phyloP scores from a whole-genome alignment of 2,329 filamentous ascomycete genomes.

The Corniculantispora saksenae region DNA sequence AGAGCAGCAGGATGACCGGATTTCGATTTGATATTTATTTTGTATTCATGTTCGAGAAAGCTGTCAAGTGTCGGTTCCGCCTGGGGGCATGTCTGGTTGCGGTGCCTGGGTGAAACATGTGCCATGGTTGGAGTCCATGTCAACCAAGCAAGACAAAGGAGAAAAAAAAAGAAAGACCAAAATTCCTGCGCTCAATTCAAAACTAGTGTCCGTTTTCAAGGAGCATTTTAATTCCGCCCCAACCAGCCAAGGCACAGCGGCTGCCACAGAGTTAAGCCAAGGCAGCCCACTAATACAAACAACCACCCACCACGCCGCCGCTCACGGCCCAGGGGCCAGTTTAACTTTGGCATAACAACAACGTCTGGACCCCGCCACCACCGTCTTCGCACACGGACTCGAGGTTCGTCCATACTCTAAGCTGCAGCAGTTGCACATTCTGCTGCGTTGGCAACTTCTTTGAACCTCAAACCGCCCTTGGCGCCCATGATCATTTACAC shows the following conservation, averaged over 20 bases:
- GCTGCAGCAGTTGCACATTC: background rate
- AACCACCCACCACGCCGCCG: background rate
- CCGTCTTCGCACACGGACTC: background rate
- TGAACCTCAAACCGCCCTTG: background rate
- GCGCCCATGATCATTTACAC: conserved; percentile 11
- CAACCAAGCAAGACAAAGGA: background rate
- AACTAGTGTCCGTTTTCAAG: background rate
- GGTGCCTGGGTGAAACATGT: background rate
- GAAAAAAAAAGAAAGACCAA: background rate
- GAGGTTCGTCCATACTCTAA: background rate
- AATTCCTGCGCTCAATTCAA: background rate
- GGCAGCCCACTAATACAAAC: conserved; percentile 13
- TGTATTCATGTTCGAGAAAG: background rate
- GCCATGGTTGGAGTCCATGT: background rate
- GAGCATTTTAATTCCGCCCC: background rate
- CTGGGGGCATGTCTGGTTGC: background rate
- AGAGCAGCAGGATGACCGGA: background rate
- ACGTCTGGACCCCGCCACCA: conserved; percentile 11
- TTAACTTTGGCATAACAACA: conserved; percentile 18
- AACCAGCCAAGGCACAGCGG: background rate
- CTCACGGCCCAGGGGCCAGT: background rate
- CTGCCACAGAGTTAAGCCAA: background rate
- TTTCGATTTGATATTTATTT: background rate
- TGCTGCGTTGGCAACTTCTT: background rate
- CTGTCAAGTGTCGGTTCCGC: background rate